Base-by-base conservation (phyloP, 345 rosid species). In the Cardamine chenopodiifolia region DNA sequence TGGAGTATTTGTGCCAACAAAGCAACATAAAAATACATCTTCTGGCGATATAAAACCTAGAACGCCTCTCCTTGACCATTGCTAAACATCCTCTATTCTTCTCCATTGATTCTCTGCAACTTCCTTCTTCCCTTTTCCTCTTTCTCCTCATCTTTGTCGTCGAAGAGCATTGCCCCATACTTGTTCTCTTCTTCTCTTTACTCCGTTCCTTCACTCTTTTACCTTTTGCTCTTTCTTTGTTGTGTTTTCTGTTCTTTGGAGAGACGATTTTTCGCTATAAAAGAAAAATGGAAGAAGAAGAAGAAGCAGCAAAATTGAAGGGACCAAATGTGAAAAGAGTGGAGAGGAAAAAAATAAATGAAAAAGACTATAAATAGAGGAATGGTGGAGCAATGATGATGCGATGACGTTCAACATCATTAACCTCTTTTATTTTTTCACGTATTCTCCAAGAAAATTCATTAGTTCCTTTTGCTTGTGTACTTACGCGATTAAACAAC, bases 1-100 rank as follows among this genome's bases (percentile, higher is more conserved):
- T 78, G 80, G 83, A 84, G 72, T 88, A 83, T 80, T 85, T 88
- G 66, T 80, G 90, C 90, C 86, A 88, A 54, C 88, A 86, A 22
- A 88, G 78, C 39, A 88, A 74, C 85, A 86, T 88, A 48, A 79
- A 63, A 54, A 80, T 47, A 67, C 90, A 88, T 74, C 84, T 82
- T 62, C 84, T 79, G 5, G 83, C 86, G 25, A 86, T 75, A 59
- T 86, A 78, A 57, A 86, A 81, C 80, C 88, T 85, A 62, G 86
- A 72, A 26, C 83, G 74, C 40, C 79, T 83, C 73, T 86, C 90
- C 37, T 82, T 80, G 58, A 77, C 78, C 79, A 68, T 72, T 0
- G 81, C 81, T 67, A 81, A 62, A 55, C 81, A 79, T 26, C 88
- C 82, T 65, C 8, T 65, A 20, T 23, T 54, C 66, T 40, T 75